phyloP scores from a whole-genome alignment of 148 eudicot species.

The Pharnaceum exiguum region DNA sequence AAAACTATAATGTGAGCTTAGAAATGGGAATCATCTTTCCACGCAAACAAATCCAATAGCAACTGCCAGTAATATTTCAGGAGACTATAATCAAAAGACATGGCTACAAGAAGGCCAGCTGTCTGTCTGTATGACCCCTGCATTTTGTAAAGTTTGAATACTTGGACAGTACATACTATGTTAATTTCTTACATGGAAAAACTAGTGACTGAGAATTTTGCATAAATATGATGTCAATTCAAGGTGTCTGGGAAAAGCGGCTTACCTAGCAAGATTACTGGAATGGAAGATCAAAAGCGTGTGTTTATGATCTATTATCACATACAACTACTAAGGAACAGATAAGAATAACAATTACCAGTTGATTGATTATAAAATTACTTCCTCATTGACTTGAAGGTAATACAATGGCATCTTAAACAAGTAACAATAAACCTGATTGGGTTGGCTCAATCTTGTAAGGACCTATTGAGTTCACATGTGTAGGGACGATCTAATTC shows the following conservation, averaged over 20 bases:
- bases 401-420: background rate
- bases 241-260: background rate
- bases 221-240: constrained; percentile 3
- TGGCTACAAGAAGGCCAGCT: constrained; percentile 29
- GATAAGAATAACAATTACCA: constrained; percentile 11
- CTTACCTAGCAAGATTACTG: background rate
- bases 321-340: background rate
- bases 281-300: too few species aligned
- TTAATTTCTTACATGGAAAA: constrained; percentile 15
- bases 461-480: too few species aligned
- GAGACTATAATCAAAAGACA: constrained; percentile 10
- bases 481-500: too few species aligned
- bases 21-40: background rate
- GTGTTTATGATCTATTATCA: too few species aligned
- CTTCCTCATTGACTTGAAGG: background rate
- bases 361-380: background rate
- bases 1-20: background rate
- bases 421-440: too few species aligned
- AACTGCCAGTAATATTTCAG: constrained; percentile 1
- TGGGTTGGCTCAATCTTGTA: too few species aligned
- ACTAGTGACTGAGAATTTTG: constrained; percentile 18
- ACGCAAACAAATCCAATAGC: constrained; percentile 11
- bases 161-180: constrained; percentile 2
- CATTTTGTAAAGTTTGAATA: constrained; percentile 12
- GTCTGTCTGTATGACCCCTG: constrained; percentile 24